Base-by-base conservation (phyloP, 2,329 filamentous ascomycete species). In the Bipolaris gigantea region DNA sequence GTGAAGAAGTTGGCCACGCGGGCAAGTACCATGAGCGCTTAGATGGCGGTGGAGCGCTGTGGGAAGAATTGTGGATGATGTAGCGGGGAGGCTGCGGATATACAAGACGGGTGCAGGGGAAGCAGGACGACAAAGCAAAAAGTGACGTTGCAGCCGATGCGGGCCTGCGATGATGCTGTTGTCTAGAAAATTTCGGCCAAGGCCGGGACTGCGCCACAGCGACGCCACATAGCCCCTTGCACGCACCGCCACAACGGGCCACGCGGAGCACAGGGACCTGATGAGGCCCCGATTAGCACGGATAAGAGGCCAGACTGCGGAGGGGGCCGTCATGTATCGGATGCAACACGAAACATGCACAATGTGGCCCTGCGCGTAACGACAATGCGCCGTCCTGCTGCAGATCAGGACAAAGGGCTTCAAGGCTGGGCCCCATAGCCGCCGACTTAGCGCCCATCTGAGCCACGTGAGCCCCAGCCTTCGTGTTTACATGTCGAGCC, bases 1-100 rank as follows among this genome's bases (percentile, higher is more conserved):
- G 73, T 75, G 63, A 80, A 71, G 71, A 77, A 76, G 68, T 77
- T 75, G 71, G 77, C 77, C 75, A 78, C 73, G 55, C 75, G 76
- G 77, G 74, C 78, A 74, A 80, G 70, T 70, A 80, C 77, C 78
- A 80, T 81, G 70, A 73, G 76, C 65, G 61, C 60, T 61, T 53
- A 48, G 48, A 59, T 39, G 58, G 62, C 59, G 52, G 56, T 50
- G 64, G 57, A 50, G 56, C 48, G 40, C 48, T 38, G 25, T 19
- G 10, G 21, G 16, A 16, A 11, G 13, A 33, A 21, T 19, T 36
- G 30, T 15, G 21, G 19, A 2, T 11, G 23, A 40, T 34, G 11
- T 15, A 21, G 9, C 16, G 35, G 21, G 33, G 25, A 21, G 15
- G 25, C 23, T 18, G 49, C 36, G 46, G 46, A 15, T 54, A 40